These are phyloP conservation scores for Amanita jacksonii DNA, from an alignment of 768 basidiomycete genomes.

Conservation along the genomic window DNA sequence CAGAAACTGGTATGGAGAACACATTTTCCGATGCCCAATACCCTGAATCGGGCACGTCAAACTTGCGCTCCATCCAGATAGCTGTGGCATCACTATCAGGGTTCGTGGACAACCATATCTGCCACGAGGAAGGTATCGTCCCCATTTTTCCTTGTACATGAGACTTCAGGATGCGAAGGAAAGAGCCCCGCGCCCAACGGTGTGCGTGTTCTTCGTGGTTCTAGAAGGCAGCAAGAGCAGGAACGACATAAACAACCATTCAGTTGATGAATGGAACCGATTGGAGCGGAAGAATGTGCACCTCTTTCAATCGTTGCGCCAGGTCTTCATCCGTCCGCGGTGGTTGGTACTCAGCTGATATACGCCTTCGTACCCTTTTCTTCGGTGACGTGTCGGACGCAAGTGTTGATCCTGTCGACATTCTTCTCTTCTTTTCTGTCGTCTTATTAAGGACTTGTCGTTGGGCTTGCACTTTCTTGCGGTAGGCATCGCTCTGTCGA, in stretches of 20 bases:
- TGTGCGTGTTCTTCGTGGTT: conserved; percentile 63
- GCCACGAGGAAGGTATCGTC: conserved; percentile 37
- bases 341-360: conserved; percentile 36
- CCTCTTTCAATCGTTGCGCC: conserved; percentile 60
- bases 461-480: conserved; percentile 32
- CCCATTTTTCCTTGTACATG: conserved; percentile 25
- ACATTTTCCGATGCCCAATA: conserved; percentile 48
- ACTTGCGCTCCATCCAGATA: conserved; percentile 74
- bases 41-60: conserved; percentile 57
- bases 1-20: conserved; percentile 49
- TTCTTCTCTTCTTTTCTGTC: conserved; percentile 25
- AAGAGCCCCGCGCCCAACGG: conserved; percentile 69
- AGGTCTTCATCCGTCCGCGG: conserved; percentile 58
- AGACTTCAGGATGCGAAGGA: conserved; percentile 38
- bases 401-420: conserved; percentile 16
- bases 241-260: conserved; percentile 13
- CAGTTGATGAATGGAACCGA: conserved; percentile 11
- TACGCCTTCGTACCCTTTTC: conserved; percentile 31
- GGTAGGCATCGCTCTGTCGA: conserved; percentile 50
- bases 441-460: conserved; percentile 12
- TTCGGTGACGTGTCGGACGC: conserved; percentile 20
- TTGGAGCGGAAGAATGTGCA: conserved; percentile 23
- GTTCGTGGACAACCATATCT: conserved; percentile 68
- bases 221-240: conserved; percentile 26
- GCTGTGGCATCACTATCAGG: conserved; percentile 66